These are phyloP conservation scores for Camelina neglecta DNA, from an alignment of 345 rosid species.

Conservation along the genomic window DNA sequence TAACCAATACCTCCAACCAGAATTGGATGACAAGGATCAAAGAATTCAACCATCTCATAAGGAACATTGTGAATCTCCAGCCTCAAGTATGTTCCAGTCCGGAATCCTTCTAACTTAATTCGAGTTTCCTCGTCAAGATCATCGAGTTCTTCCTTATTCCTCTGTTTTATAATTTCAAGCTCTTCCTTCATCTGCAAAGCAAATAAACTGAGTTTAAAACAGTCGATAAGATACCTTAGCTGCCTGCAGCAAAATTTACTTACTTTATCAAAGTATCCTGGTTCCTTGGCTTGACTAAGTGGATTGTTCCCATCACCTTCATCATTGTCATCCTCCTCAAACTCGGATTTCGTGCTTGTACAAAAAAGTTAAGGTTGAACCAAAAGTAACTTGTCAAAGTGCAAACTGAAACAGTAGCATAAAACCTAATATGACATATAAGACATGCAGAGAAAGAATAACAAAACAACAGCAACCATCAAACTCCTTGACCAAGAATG, in stretches of 20 bases:
- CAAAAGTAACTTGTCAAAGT: conserved; percentile 19
- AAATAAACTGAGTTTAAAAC: conserved; percentile 39
- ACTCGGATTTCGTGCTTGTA: conserved; percentile 69
- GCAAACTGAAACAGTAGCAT: conserved; percentile 28
- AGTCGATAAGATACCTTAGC: conserved; percentile 23
- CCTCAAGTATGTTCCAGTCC: conserved; percentile 79
- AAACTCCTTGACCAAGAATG: conserved; percentile 14
- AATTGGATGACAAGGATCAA: conserved; percentile 89
- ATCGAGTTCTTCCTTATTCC: conserved; percentile 75
- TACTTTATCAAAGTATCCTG: conserved; percentile 80
- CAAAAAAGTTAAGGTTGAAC: conserved; percentile 59
- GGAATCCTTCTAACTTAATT: conserved; percentile 84
- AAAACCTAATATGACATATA: conserved; percentile 21
- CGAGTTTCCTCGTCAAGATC: conserved; percentile 82
- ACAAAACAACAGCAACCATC: conserved; percentile 19
- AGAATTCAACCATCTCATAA: conserved; percentile 89
- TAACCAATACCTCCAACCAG: conserved; percentile 86
- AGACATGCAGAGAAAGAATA: conserved; percentile 14
- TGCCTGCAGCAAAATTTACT: conserved; percentile 32
- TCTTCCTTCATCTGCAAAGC: conserved; percentile 81
- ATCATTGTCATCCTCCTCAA: conserved; percentile 66
- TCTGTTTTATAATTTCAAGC: conserved; percentile 76
- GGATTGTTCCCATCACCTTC: conserved; percentile 48
- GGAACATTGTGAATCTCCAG: conserved; percentile 93
- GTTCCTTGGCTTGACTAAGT: conserved; percentile 60